Evolutionary conservation across 345 rosid species (phyloP).

Genomic region (Rubroshorea leprosula): DNA sequence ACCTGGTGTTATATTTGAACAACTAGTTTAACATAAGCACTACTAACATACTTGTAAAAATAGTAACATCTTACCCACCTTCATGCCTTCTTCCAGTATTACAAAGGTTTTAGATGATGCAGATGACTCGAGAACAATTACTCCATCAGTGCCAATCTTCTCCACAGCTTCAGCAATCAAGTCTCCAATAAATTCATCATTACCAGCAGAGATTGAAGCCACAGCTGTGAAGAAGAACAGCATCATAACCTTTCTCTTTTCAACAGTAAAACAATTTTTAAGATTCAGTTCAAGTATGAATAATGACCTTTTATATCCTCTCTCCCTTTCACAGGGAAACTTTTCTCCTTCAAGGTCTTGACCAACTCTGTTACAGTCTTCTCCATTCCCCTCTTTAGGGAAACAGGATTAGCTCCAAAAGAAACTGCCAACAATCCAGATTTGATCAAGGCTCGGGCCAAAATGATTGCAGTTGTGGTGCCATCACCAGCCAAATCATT

Average conservation of each 20-base stretch:
- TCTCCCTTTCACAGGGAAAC: slow-evolving; percentile 59
- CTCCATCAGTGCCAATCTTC: slow-evolving; percentile 82
- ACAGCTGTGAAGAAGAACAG: slow-evolving; percentile 49
- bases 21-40: not conserved
- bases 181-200: slow-evolving; percentile 66
- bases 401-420: slow-evolving; percentile 80
- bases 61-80: slow-evolving; percentile 36
- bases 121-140: slow-evolving; percentile 72
- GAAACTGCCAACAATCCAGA: slow-evolving; percentile 63
- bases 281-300: slow-evolving; percentile 1
- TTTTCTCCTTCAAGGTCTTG: slow-evolving; percentile 37
- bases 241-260: not conserved
- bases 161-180: slow-evolving; percentile 68
- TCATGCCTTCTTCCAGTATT: slow-evolving; percentile 78
- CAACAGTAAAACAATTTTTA: not conserved
- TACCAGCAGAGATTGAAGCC: slow-evolving; percentile 89
- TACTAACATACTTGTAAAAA: not conserved
- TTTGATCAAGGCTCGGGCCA: slow-evolving; percentile 77
- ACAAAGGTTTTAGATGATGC: slow-evolving; percentile 63
- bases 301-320: slow-evolving; percentile 58
- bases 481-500: slow-evolving; percentile 91
- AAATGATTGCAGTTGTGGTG: slow-evolving; percentile 74
- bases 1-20: no score
- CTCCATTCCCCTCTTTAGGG: slow-evolving; percentile 63
- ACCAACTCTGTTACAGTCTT: slow-evolving; percentile 54